Evolutionary conservation across 2,329 filamentous ascomycete species (phyloP).

Genomic region (Fusarium verticillioides): DNA sequence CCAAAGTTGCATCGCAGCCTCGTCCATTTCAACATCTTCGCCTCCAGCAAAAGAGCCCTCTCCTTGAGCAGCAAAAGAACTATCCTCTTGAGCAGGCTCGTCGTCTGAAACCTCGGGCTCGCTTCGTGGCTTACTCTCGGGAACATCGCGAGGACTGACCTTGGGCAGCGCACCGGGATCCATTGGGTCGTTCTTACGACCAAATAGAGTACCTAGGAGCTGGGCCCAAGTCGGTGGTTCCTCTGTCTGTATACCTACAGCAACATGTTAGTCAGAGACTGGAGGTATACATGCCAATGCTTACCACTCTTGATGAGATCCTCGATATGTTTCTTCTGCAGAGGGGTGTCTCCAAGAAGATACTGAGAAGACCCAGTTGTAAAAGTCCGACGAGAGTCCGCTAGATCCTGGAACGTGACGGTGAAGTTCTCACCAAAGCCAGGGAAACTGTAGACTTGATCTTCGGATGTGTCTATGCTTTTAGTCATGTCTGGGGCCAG

Average conservation of each 20-base stretch:
- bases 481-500: neutral
- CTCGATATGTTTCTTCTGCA: slow-evolving; percentile 45
- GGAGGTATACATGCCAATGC: neutral
- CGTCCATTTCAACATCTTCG: slow-evolving; percentile 14
- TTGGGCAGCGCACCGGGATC: slow-evolving; percentile 37
- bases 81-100: neutral
- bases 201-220: slow-evolving; percentile 18
- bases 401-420: slow-evolving; percentile 29
- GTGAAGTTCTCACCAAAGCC: slow-evolving; percentile 12
- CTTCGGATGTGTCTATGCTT: neutral
- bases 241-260: slow-evolving; percentile 23
- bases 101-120: neutral
- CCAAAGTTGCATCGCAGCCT: neutral
- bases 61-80: neutral
- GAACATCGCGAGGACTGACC: slow-evolving; percentile 29
- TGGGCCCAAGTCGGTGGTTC: slow-evolving; percentile 16
- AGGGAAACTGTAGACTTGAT: neutral
- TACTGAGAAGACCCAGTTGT: slow-evolving; percentile 40
- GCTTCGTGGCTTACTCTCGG: slow-evolving; percentile 28
- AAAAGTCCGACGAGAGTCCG: slow-evolving; percentile 36
- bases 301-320: slow-evolving; percentile 30
- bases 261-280: neutral
- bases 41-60: neutral
- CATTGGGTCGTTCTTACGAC: neutral
- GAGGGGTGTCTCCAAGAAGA: slow-evolving; percentile 47